Base-by-base conservation (phyloP, 2,329 filamentous ascomycete species). In the Talaromyces sp. region DNA sequence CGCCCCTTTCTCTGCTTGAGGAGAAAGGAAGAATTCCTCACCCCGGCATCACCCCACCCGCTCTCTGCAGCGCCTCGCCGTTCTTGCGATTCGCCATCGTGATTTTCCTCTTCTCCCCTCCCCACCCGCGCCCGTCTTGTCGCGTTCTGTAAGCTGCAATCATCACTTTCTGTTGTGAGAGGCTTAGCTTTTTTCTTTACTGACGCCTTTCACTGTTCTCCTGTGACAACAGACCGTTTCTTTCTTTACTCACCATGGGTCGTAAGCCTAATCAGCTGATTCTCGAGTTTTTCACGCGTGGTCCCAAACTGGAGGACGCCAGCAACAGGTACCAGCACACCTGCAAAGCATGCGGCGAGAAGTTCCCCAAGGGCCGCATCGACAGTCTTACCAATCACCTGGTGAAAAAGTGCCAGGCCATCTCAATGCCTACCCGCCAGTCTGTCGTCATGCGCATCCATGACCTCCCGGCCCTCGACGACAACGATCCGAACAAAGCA, bases 271-370 rank as follows among this genome's bases (percentile, higher is more conserved):
- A 94, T 75, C 86, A 87, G 68, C 81, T 96, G 67, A 92, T 96
- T 73, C 83, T 90, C 74, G 87, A 93, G 76, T 94, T 91, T 80
- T 97, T 96, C 75, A 86, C 90, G 73, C 86, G 92, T 67, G 92
- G 92, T 10, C 84, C 86, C 43, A 96, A 96, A 77, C 83, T 96
- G 68, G 86, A 88, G 71, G 91, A 96, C 77, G 88, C 90, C 65
- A 94, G 90, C 79, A 96, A 96, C 74, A 86, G 92, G 61, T 97
- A 97, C 72, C 88, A 91, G 68, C 91, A 96, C 72, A 94, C 90
- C 12, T 96, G 92, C 84, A 93, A 90, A 74, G 83, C 87, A 65
- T 96, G 91, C 73, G 91, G 91, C 66, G 89, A 94, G 75, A 88
- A 89, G 74, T 96, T 96, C 64, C 89, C 91, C 64, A 96, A 96